These are phyloP conservation scores for Colletotrichum echinochloae DNA, from an alignment of 2,329 filamentous ascomycete species.

Conservation along the genomic window DNA sequence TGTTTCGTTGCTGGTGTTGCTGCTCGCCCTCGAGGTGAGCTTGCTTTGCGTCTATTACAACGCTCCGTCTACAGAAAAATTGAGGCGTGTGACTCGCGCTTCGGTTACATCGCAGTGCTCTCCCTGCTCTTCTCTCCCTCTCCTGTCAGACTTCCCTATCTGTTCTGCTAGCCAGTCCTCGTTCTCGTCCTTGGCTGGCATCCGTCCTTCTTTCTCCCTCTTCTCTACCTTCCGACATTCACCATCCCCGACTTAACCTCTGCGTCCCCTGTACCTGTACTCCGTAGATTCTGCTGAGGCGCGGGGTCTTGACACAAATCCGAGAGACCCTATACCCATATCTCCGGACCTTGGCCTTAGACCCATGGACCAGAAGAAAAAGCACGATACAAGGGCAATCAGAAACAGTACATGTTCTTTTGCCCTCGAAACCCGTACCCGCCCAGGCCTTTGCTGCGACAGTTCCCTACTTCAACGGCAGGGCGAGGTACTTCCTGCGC, in stretches of 20 bases:
- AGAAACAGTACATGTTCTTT: constrained; percentile 32
- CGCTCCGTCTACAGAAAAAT: constrained; percentile 20
- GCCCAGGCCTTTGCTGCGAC: constrained; percentile 22
- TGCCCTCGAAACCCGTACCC: constrained; percentile 18
- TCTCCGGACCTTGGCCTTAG: background rate
- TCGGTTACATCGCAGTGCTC: constrained; percentile 28
- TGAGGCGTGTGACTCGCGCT: constrained; percentile 32
- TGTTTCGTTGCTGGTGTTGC: background rate
- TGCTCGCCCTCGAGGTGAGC: constrained; percentile 19
- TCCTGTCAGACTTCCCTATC: background rate
- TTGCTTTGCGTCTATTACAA: constrained; percentile 12
- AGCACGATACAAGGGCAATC: constrained; percentile 25
- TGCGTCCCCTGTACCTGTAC: background rate
- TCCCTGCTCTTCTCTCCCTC: constrained; percentile 25
- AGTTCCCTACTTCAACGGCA: constrained; percentile 21
- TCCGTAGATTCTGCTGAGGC: background rate
- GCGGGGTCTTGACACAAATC: background rate
- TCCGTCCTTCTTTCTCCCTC: constrained; percentile 8
- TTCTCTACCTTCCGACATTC: background rate
- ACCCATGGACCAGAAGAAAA: constrained; percentile 11
- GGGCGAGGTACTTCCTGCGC: constrained; percentile 31
- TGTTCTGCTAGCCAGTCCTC: background rate
- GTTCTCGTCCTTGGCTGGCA: background rate
- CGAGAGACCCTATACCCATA: constrained; percentile 5
- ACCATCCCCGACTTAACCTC: constrained; percentile 3